Base-by-base conservation (phyloP, 345 rosid species). In the Cardamine resedifolia region DNA sequence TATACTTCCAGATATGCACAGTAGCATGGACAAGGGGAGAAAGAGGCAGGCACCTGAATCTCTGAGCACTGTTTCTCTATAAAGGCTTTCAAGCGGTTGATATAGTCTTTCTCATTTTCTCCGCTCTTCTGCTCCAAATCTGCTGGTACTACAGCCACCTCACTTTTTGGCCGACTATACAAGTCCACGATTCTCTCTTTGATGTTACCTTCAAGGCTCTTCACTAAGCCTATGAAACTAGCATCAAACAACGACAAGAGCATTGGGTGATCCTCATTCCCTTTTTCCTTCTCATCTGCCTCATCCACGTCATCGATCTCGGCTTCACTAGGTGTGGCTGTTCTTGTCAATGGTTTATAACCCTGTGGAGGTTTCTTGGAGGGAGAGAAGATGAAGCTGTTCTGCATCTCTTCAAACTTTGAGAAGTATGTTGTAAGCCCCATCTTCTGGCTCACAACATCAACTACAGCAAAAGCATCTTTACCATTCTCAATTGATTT, bases 401-500 rank as follows among this genome's bases (percentile, higher is more conserved):
- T 87, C 82, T 84, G 86, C 99, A 92, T 88, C 79, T 91, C 97
- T 28, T 96, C 98, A 21, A 92, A 88, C 77, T 86, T 92, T 48
- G 87, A 75, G 56, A 96, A 86, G 80, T 77, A 96, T 33, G 89
- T 77, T 14, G 98, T 87, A 28, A 92, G 89, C 57, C 98, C 99
- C 47, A 92, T 66, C 86, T 90, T 90, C 87, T 90, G 94, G 81
- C 94, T 83, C 73, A 96, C 76, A 65, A 85, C 81, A 84, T 96
- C 98, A 71, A 92, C 96, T 52, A 96, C 70, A 33, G 91, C 53
- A 64, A 83, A 86, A 58, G 92, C 79, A 81, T 96, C 97, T 77
- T 78, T 95, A 66, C 92, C 99, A 58, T 71, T 82, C 72, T 87
- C 98, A 58, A 74, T 71, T 51, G 84, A 86, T 68, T 87, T 88